Evolutionary conservation across 2,329 filamentous ascomycete genomes (phyloP).

Genomic region (Cryphonectria naterciae): DNA sequence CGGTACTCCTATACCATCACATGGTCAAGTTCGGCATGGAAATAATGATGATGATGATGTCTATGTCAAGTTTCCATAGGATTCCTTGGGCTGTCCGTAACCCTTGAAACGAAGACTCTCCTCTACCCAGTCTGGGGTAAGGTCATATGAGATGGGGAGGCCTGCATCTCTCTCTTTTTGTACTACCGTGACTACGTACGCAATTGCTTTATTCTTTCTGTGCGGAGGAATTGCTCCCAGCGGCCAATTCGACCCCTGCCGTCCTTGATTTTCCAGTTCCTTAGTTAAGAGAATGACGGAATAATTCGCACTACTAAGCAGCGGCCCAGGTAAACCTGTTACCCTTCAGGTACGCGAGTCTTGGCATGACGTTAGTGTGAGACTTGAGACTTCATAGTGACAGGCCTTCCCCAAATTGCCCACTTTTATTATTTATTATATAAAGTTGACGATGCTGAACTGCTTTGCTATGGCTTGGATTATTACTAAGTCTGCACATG

Average conservation of each 20-base stretch:
- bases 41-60: background rate
- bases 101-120: background rate
- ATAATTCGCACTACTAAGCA: background rate
- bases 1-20: background rate
- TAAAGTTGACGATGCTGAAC: background rate
- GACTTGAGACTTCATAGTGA: background rate
- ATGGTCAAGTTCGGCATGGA: background rate
- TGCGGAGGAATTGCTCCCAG: background rate
- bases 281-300: conserved; percentile 7
- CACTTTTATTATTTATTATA: background rate
- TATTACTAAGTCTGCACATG: background rate
- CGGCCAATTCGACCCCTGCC: background rate
- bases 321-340: background rate
- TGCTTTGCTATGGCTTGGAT: too few relatives aligned
- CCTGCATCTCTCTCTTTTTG: background rate
- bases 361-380: conserved; percentile 5
- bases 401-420: background rate
- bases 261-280: conserved; percentile 12
- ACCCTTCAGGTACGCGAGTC: background rate
- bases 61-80: background rate
- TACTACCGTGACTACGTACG: background rate
- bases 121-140: background rate
- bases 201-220: background rate
- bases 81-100: background rate
- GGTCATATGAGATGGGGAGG: background rate